Conservation (phyloP, 345 rosid species). For the Heritiera littoralis region DNA sequence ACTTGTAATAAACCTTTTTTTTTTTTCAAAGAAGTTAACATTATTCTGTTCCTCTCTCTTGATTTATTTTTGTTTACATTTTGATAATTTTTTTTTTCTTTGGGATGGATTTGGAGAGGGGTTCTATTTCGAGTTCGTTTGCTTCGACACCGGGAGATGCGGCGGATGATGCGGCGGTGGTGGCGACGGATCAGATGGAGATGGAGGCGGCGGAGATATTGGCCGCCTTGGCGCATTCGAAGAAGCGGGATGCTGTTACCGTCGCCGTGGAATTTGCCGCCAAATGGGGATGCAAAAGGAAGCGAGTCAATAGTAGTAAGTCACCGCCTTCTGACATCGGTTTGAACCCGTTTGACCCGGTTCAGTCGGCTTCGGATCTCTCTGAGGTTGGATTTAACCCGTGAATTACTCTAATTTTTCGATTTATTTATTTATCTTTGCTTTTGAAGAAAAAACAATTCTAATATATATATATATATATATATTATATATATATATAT, state of each 20-base stretch:
- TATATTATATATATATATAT: neutral
- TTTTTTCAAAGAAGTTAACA: neutral
- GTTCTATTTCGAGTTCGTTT: neutral
- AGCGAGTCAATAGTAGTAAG: slow-evolving; percentile 60
- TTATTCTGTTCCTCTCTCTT: neutral
- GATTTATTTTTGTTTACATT: too few relatives aligned
- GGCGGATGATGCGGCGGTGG: slow-evolving; percentile 32
- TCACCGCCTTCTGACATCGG: slow-evolving; percentile 44
- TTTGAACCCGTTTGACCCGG: slow-evolving; percentile 28
- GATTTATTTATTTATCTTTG: neutral
- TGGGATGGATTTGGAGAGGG: slow-evolving; percentile 4
- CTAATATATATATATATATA: neutral
- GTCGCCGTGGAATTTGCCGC: slow-evolving; percentile 35
- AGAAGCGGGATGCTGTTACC: slow-evolving; percentile 39
- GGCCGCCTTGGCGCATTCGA: slow-evolving; percentile 71
- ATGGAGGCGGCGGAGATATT: slow-evolving; percentile 92
- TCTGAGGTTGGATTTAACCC: slow-evolving; percentile 32
- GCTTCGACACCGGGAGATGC: slow-evolving; percentile 40
- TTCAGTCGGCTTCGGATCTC: slow-evolving; percentile 41
- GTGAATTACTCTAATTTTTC: neutral
- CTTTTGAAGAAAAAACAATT: neutral
- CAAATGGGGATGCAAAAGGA: slow-evolving; percentile 67
- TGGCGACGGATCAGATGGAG: slow-evolving; percentile 53
- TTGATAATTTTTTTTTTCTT: neutral
- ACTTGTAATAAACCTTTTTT: neutral